These are phyloP conservation scores for Debaryomyces tyrocola DNA, from an alignment of 805 yeast species.

Conservation along the genomic window DNA sequence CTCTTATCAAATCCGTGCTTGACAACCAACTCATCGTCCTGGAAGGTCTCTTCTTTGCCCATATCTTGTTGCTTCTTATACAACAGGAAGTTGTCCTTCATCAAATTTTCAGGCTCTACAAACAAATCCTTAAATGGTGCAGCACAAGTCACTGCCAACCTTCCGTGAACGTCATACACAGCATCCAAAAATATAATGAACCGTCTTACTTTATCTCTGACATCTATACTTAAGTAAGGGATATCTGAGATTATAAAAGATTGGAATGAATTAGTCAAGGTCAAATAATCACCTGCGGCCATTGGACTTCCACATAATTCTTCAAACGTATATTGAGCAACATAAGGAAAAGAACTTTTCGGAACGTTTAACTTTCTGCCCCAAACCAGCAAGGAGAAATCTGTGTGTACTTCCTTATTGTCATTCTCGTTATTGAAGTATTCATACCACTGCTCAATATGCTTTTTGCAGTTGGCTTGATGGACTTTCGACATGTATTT, in stretches of 20 bases:
- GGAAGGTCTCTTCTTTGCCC: constrained; percentile 40
- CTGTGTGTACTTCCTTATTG: constrained; percentile 15
- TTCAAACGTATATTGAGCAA: constrained; percentile 86
- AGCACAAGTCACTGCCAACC: constrained; percentile 85
- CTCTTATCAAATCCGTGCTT: constrained; percentile 76
- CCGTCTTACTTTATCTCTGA: constrained; percentile 82
- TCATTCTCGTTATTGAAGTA: constrained; percentile 69
- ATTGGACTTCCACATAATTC: constrained; percentile 84
- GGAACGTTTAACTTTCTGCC: constrained; percentile 84
- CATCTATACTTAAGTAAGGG: constrained; percentile 76
- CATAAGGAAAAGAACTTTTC: constrained; percentile 68
- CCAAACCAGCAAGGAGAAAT: constrained; percentile 64
- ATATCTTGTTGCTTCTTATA: constrained; percentile 40
- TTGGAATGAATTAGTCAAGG: constrained; percentile 72
- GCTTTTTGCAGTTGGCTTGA: constrained; percentile 52
- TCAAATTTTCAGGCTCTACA: constrained; percentile 72
- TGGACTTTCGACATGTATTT: constrained; percentile 53
- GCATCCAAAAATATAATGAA: constrained; percentile 96
- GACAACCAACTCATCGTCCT: constrained; percentile 63
- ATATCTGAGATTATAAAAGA: constrained; percentile 90
- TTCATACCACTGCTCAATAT: constrained; percentile 74
- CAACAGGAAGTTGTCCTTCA: constrained; percentile 45
- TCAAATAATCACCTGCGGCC: constrained; percentile 93
- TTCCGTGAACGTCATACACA: constrained; percentile 86
- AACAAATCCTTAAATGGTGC: constrained; percentile 82